phyloP scores from a whole-genome alignment of 2,329 filamentous ascomycete genomes.

The Colletotrichum abscissum region DNA sequence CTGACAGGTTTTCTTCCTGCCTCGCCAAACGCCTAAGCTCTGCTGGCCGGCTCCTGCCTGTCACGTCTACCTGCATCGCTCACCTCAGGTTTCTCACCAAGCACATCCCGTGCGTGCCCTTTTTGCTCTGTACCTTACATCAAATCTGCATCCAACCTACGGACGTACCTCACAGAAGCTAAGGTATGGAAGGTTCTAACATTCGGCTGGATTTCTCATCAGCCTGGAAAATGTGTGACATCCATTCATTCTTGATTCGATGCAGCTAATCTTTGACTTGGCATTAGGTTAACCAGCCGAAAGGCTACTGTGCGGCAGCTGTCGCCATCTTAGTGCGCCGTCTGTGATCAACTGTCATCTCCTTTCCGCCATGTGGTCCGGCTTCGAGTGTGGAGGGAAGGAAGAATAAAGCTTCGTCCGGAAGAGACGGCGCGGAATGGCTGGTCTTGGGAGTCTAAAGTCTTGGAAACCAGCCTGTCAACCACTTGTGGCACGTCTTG shows the following conservation, averaged over 20 bases:
- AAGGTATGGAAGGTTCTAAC: not conserved
- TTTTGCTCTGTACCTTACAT: not conserved
- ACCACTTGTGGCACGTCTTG: not conserved
- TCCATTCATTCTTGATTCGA: conserved; percentile 1
- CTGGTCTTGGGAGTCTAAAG: conserved; percentile 17
- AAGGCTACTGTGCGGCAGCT: not conserved
- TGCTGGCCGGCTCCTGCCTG: not conserved
- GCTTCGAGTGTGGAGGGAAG: not conserved
- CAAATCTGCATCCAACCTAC: not conserved
- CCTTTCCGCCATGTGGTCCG: conserved; percentile 19
- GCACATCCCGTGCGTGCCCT: not conserved
- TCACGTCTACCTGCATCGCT: not conserved
- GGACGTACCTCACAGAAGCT: not conserved
- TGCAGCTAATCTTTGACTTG: not conserved
- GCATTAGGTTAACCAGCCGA: not conserved
- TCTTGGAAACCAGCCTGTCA: conserved; percentile 7
- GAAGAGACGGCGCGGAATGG: conserved; percentile 27
- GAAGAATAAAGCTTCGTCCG: conserved; percentile 15
- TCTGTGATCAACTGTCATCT: conserved; percentile 14
- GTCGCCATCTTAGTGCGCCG: conserved; percentile 1
- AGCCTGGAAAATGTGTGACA: not conserved
- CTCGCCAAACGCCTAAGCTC: not conserved
- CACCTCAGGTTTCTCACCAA: not conserved
- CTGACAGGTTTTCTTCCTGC: not conserved
- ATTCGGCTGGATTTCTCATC: not conserved